Evolutionary conservation across 1,139 yeast species (phyloP).

Genomic region (Chernovozyma aurita): DNA sequence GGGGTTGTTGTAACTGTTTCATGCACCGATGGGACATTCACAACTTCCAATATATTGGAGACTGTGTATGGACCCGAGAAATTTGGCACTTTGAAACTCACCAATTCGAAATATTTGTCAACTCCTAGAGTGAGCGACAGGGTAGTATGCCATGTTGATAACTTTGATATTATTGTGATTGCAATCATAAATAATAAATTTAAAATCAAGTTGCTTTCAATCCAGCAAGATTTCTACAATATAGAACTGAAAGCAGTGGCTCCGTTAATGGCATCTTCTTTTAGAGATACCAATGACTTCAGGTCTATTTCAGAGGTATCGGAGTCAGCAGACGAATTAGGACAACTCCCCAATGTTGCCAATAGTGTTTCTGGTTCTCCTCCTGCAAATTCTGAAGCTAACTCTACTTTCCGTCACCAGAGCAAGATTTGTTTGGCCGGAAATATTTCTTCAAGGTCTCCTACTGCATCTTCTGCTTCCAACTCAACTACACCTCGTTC

Average conservation of each 20-base stretch:
- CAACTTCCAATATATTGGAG: constrained; percentile 20
- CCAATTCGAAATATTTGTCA: constrained; percentile 49
- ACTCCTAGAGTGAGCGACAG: constrained; percentile 78
- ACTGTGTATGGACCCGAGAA: constrained; percentile 19
- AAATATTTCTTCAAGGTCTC: too few species aligned
- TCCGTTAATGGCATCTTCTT: constrained; percentile 20
- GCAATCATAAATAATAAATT: constrained; percentile 64
- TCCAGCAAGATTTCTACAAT: constrained; percentile 47
- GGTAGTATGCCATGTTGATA: constrained; percentile 51
- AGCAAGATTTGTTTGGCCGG: too few species aligned
- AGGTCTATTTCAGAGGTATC: constrained; percentile 5
- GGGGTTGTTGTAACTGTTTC: constrained; percentile 48
- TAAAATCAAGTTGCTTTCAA: constrained; percentile 49
- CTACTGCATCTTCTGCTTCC: too few species aligned
- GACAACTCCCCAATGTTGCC: too few species aligned
- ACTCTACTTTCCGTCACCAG: too few species aligned
- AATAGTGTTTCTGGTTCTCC: too few species aligned
- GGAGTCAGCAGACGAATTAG: too few species aligned
- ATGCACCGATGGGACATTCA: constrained; percentile 43
- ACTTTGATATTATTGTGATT: constrained; percentile 55
- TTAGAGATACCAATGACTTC: constrained; percentile 15
- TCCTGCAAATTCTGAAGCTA: too few species aligned
- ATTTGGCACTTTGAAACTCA: constrained; percentile 23
- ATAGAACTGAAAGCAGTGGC: constrained; percentile 24
- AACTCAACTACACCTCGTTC: too few species aligned